These are phyloP conservation scores for Sporothrix pseudoabietina DNA, from an alignment of 2,329 filamentous ascomycete species.

Conservation along the genomic window DNA sequence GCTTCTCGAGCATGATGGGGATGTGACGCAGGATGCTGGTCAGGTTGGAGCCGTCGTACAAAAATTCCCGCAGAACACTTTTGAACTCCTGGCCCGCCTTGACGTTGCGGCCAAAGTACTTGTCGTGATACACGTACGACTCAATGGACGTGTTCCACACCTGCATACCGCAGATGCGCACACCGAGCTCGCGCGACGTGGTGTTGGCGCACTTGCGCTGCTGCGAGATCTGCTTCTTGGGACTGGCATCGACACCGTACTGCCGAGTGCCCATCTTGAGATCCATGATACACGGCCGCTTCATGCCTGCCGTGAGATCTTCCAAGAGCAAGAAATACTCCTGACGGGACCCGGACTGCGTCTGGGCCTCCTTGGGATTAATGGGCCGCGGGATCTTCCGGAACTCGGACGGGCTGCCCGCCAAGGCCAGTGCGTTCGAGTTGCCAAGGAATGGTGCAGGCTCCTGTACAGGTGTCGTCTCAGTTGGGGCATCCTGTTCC, in stretches of 20 bases:
- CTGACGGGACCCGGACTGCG: conserved; percentile 65
- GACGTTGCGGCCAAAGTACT: conserved; percentile 89
- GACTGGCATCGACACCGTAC: conserved; percentile 87
- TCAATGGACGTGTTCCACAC: conserved; percentile 87
- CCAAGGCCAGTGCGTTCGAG: conserved; percentile 41
- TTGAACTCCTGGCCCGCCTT: conserved; percentile 89
- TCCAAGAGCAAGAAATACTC: conserved; percentile 93
- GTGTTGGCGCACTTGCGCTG: conserved; percentile 89
- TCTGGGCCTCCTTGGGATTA: conserved; percentile 77
- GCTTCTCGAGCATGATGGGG: conserved; percentile 80
- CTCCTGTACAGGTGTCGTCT: conserved; percentile 27
- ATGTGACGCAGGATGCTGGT: conserved; percentile 83
- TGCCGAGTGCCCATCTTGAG: conserved; percentile 98
- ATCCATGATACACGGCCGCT: conserved; percentile 92
- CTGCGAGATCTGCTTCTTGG: conserved; percentile 92
- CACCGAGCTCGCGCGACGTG: conserved; percentile 87
- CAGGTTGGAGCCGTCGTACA: conserved; percentile 85
- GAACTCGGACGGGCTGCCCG: conserved; percentile 44
- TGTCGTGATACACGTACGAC: conserved; percentile 93
- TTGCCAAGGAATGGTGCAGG: conserved; percentile 17
- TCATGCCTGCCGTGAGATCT: conserved; percentile 95
- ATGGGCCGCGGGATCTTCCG: conserved; percentile 60
- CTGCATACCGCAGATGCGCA: conserved; percentile 92
- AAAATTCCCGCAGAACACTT: conserved; percentile 80
- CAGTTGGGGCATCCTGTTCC: not conserved